Conservation (phyloP, 768 basidiomycete species). For the Daedaleopsis sinensis region DNA sequence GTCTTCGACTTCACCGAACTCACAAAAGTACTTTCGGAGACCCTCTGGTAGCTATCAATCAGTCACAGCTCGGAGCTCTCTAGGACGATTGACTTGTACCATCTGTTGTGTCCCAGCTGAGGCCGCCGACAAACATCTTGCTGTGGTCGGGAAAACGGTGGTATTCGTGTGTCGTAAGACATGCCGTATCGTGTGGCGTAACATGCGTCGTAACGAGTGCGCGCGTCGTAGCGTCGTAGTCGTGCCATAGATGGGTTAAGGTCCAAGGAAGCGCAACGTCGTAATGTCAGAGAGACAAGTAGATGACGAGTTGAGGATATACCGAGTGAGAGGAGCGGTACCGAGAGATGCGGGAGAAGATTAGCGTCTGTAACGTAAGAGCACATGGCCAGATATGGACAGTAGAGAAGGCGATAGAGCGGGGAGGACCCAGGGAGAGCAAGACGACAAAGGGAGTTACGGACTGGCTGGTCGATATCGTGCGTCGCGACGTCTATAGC, state of each 20-base stretch:
- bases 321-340: constrained; percentile 10
- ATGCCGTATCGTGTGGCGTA: constrained; percentile 1
- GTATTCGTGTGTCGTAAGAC: constrained; percentile 1
- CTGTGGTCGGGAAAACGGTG: constrained; percentile 45
- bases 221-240: constrained; percentile 1
- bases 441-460: constrained; percentile 9
- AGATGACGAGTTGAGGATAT: constrained; percentile 24
- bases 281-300: constrained; percentile 19
- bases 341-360: constrained; percentile 14
- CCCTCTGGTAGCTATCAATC: constrained; percentile 49
- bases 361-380: constrained; percentile 26
- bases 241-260: constrained; percentile 13
- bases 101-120: constrained; percentile 99
- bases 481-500: constrained; percentile 13
- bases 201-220: background rate
- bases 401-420: constrained; percentile 1
- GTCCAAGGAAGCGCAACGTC: constrained; percentile 11
- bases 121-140: constrained; percentile 99
- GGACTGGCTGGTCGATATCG: constrained; percentile 10
- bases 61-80: constrained; percentile 42
- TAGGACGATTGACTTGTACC: constrained; percentile 59
- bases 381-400: constrained; percentile 9
- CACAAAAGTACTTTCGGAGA: constrained; percentile 83
- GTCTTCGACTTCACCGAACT: constrained; percentile 94
- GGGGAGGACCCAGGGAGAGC: constrained; percentile 4